A percentile compares a stretch with the other conserved stretches of the same genome.
These are phyloP conservation scores for Cladorrhinum sp. DNA, from an alignment of 2,329 filamentous ascomycete species.

Conservation along the genomic window DNA sequence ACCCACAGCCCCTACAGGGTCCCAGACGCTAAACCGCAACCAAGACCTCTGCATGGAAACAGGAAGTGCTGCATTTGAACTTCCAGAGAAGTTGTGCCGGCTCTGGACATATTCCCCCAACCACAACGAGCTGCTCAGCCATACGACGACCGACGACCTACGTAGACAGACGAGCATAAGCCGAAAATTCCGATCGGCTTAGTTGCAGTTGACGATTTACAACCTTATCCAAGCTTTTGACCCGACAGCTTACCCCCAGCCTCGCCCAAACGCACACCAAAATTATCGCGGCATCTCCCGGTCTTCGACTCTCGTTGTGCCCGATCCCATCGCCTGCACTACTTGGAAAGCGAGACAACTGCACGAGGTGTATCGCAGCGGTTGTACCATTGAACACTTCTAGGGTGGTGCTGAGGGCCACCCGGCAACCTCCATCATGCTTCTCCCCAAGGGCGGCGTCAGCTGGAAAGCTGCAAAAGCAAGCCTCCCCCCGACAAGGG, in stretches of 20 bases:
- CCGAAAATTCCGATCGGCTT: neutral
- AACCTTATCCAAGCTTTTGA: neutral
- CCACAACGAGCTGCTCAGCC: neutral
- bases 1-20: conserved; percentile 15
- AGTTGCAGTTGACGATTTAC: neutral
- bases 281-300: neutral
- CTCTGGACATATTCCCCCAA: neutral
- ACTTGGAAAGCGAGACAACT: conserved; percentile 8
- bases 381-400: conserved; percentile 12
- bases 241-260: neutral
- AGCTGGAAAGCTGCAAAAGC: conserved; percentile 89
- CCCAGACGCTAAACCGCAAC: conserved; percentile 12
- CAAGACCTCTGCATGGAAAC: conserved; percentile 9
- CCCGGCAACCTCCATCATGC: conserved; percentile 58
- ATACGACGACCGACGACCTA: conserved; percentile 6
- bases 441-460: conserved; percentile 84
- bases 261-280: neutral
- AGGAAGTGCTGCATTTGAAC: conserved; percentile 1
- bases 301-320: conserved; percentile 4
- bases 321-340: conserved; percentile 7
- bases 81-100: conserved; percentile 6
- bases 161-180: neutral
- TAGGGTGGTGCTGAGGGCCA: conserved; percentile 42
- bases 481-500: conserved; percentile 72
- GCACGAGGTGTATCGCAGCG: conserved; percentile 6